Conservation (phyloP, 495 filamentous ascomycete species). For the Pyrenula aspistea region DNA sequence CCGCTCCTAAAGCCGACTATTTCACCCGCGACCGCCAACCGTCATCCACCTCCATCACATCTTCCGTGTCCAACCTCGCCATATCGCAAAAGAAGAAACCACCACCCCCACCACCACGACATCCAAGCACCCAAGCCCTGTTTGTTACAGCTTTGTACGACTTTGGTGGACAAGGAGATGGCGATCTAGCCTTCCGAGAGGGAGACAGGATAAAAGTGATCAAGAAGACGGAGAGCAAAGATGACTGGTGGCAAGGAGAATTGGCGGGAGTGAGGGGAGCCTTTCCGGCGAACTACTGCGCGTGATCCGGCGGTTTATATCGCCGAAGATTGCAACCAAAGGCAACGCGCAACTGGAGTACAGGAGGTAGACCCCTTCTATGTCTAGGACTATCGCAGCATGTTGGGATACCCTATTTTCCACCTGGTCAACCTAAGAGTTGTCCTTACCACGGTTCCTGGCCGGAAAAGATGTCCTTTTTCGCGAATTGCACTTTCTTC, state of each 20-base stretch:
- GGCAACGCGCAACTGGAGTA: not conserved
- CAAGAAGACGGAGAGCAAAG: constrained; percentile 70
- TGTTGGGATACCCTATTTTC: too few species aligned
- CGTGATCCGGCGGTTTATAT: constrained; percentile 3
- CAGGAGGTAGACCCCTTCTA: too few species aligned
- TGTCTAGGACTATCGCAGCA: too few species aligned
- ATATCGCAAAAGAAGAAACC: constrained; percentile 49
- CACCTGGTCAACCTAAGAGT: too few species aligned
- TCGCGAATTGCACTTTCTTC: constrained; percentile 9
- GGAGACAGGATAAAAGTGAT: constrained; percentile 77
- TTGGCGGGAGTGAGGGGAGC: constrained; percentile 57
- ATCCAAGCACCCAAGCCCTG: constrained; percentile 29
- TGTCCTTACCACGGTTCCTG: too few species aligned
- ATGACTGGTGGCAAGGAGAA: constrained; percentile 97
- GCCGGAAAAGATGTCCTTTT: constrained; percentile 6
- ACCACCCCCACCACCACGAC: constrained; percentile 57
- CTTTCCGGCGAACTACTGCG: constrained; percentile 90
- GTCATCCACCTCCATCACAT: constrained; percentile 22
- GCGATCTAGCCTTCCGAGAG: constrained; percentile 71
- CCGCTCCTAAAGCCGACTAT: constrained; percentile 33
- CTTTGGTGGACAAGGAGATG: constrained; percentile 58
- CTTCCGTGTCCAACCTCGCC: constrained; percentile 18
- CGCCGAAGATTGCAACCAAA: not conserved
- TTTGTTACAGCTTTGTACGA: constrained; percentile 75
- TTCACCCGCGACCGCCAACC: constrained; percentile 31